Percentiles rank a stretch among this genome's conserved stretches.
Conservation (phyloP, 2,329 filamentous ascomycete genomes). For the Bipolaris gigantea region DNA sequence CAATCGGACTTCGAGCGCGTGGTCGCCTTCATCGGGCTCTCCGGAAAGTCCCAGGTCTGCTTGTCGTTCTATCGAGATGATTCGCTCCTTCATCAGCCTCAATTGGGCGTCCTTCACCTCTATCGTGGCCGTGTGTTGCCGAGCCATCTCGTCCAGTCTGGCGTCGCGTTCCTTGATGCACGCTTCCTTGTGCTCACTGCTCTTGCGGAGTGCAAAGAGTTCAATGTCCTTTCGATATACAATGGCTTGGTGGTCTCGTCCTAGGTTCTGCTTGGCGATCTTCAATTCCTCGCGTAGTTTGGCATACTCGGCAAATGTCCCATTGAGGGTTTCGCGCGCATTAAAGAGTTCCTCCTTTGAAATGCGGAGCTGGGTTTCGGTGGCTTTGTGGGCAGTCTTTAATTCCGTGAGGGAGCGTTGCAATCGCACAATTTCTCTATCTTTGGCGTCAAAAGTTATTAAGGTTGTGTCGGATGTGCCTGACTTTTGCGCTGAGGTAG, state of each 20-base stretch:
- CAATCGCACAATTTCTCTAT: conserved; percentile 36
- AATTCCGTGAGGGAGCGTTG: conserved; percentile 29
- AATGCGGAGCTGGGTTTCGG: conserved; percentile 30
- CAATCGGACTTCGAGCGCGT: conserved; percentile 38
- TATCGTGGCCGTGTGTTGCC: conserved; percentile 32
- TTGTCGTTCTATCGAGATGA: conserved; percentile 30
- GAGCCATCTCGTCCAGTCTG: conserved; percentile 29
- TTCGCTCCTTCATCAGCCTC: conserved; percentile 33
- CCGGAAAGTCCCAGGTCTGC: conserved; percentile 16
- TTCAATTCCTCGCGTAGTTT: conserved; percentile 37
- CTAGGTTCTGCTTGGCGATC: conserved; percentile 34
- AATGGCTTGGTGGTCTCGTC: conserved; percentile 37
- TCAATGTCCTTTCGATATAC: conserved; percentile 44
- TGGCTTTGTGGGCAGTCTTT: conserved; percentile 32
- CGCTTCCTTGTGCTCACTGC: conserved; percentile 41
- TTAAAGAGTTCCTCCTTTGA: conserved; percentile 32
- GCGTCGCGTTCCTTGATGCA: conserved; percentile 35
- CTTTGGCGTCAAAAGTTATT: conserved; percentile 20
- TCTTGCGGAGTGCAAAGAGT: conserved; percentile 42
- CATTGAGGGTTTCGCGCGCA: conserved; percentile 33
- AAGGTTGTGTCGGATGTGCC: conserved; percentile 9
- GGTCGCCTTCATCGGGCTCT: conserved; percentile 27
- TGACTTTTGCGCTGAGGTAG: conserved; percentile 6
- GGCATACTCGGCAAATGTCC: conserved; percentile 35
- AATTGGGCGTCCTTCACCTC: conserved; percentile 39